Percentiles rank a stretch among this genome's conserved stretches.
These are phyloP conservation scores for Chaetomium globosum DNA, from an alignment of 2,329 filamentous ascomycete species.

Conservation along the genomic window DNA sequence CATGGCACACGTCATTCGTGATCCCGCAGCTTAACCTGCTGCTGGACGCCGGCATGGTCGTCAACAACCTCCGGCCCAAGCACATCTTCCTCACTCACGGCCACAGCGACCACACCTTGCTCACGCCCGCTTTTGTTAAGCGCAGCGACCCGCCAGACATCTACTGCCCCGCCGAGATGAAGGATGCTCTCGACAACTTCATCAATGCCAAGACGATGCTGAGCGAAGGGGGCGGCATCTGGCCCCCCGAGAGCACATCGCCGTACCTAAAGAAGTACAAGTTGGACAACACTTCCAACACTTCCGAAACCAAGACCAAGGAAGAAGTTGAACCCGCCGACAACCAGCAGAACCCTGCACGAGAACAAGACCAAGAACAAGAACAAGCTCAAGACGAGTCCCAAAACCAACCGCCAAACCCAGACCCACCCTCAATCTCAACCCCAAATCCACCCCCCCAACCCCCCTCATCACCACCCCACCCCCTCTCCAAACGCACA, in stretches of 20 bases:
- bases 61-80: constrained; percentile 51
- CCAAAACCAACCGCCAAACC: too few species aligned
- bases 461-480: constrained; percentile 18
- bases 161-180: constrained; percentile 49
- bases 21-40: constrained; percentile 54
- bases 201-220: constrained; percentile 47
- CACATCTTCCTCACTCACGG: constrained; percentile 56
- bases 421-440: not conserved
- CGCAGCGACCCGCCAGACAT: constrained; percentile 51
- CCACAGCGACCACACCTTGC: constrained; percentile 52
- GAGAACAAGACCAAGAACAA: not conserved
- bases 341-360: not conserved
- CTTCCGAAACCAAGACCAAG: constrained; percentile 24
- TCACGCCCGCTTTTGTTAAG: constrained; percentile 49
- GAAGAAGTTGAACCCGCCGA: constrained; percentile 8
- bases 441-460: too few species aligned
- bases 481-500: constrained; percentile 47
- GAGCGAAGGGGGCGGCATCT: constrained; percentile 47
- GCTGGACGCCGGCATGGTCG: constrained; percentile 52
- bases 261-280: constrained; percentile 24
- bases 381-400: not conserved
- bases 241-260: constrained; percentile 24
- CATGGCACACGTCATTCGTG: constrained; percentile 56
- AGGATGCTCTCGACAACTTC: constrained; percentile 46
- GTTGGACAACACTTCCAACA: too few species aligned